A percentile compares a stretch with the other conserved stretches of the same genome.
phyloP scores from a whole-genome alignment of 2,329 filamentous ascomycete species.

The Fusarium piperis region DNA sequence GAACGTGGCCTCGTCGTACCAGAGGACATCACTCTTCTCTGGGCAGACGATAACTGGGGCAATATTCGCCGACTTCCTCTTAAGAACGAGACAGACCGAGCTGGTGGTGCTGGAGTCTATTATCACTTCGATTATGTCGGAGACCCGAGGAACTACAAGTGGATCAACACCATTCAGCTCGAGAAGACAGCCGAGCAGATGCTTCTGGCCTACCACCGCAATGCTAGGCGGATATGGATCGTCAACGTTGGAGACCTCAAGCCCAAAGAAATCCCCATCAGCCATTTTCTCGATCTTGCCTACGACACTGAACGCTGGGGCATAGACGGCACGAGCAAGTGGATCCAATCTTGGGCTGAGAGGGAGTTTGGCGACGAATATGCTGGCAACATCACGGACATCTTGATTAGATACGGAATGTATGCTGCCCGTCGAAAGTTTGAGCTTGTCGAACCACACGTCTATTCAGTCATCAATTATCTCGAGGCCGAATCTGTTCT shows the following conservation, averaged over 20 bases:
- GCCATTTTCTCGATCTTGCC: constrained; percentile 65
- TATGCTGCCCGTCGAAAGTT: constrained; percentile 66
- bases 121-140: constrained; percentile 73
- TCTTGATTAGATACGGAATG: constrained; percentile 61
- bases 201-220: constrained; percentile 58
- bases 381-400: constrained; percentile 55
- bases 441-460: constrained; percentile 66
- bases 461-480: constrained; percentile 68
- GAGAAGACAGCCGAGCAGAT: constrained; percentile 50
- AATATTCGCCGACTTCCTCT: constrained; percentile 67
- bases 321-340: constrained; percentile 50
- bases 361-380: constrained; percentile 61
- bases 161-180: constrained; percentile 61
- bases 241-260: constrained; percentile 72
- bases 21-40: constrained; percentile 70
- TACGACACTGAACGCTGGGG: constrained; percentile 59
- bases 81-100: constrained; percentile 60
- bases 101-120: constrained; percentile 67
- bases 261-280: constrained; percentile 64
- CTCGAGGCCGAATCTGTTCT: constrained; percentile 66
- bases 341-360: constrained; percentile 56
- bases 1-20: constrained; percentile 67
- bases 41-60: constrained; percentile 72
- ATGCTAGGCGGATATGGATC: constrained; percentile 67
- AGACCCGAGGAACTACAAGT: constrained; percentile 67